Conservation (phyloP, 2,329 filamentous ascomycete species). For the Pseudogymnoascus sp. region DNA sequence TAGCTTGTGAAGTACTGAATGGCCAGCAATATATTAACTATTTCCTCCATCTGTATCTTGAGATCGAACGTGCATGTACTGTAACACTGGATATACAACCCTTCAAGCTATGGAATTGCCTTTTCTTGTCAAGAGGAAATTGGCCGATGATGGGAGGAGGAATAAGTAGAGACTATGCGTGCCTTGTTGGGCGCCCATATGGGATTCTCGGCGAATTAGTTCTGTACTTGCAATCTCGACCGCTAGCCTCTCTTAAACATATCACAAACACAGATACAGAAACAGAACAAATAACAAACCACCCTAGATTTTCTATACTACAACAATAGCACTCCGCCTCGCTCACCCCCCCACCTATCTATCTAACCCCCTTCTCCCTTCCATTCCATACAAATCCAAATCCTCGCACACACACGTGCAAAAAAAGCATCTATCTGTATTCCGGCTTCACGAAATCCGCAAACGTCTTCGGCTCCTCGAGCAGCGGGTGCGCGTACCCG, state of each 20-base stretch:
- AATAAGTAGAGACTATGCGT: neutral
- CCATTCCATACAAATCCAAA: neutral
- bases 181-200: too few relatives aligned
- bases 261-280: too few relatives aligned
- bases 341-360: neutral
- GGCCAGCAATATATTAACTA: neutral
- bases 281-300: neutral
- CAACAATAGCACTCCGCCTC: neutral
- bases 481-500: slow-evolving; percentile 43
- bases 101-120: neutral
- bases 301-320: slow-evolving; percentile 9
- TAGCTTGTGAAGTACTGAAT: neutral
- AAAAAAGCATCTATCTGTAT: slow-evolving; percentile 60
- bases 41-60: neutral
- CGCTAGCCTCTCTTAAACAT: too few relatives aligned
- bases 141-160: neutral
- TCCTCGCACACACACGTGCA: neutral
- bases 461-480: slow-evolving; percentile 92
- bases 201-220: too few relatives aligned
- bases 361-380: neutral
- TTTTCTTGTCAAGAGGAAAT: neutral
- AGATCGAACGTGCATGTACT: neutral
- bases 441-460: slow-evolving; percentile 92
- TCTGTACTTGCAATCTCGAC: too few relatives aligned
- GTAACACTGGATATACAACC: neutral